Evolutionary conservation across 441 rosid species (phyloP).

Genomic region (Gossypium lobatum): DNA sequence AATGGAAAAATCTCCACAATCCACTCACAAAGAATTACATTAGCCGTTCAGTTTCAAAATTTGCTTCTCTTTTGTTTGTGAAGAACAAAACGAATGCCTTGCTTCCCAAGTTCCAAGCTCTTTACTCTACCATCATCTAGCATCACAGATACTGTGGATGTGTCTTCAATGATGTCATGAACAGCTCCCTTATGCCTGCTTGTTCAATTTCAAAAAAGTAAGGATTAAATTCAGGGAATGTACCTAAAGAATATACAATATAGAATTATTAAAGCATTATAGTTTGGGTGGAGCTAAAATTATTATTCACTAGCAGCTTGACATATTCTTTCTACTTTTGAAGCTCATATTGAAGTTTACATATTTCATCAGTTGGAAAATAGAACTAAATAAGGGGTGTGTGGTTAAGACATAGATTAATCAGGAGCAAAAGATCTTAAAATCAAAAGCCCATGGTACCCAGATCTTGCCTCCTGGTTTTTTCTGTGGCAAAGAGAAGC

Average conservation of each 20-base stretch:
- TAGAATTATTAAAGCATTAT: neutral
- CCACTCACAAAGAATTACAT: constrained; percentile 1
- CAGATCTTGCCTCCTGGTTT: neutral
- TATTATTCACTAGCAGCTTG: neutral
- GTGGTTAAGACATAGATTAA: neutral
- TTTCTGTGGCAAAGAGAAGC: neutral
- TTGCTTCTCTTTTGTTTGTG: constrained; percentile 76
- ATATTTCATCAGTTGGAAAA: neutral
- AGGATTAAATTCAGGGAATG: neutral
- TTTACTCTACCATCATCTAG: constrained; percentile 71
- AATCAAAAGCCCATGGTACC: neutral
- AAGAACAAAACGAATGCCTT: constrained; percentile 72
- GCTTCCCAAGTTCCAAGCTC: constrained; percentile 77
- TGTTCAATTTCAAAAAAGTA: constrained; percentile 5
- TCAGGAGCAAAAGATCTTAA: neutral
- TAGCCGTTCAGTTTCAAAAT: constrained; percentile 30
- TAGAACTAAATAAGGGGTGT: neutral
- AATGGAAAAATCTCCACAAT: constrained; percentile 5
- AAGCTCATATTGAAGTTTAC: neutral
- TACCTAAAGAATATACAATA: neutral
- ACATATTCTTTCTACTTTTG: neutral
- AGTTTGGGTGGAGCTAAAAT: neutral
- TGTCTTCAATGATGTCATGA: constrained; percentile 43
- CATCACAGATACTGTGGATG: constrained; percentile 49
- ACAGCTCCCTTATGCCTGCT: constrained; percentile 88